These are phyloP conservation scores for Neoarthrinium moseri DNA, from an alignment of 2,329 filamentous ascomycete species.

Conservation along the genomic window DNA sequence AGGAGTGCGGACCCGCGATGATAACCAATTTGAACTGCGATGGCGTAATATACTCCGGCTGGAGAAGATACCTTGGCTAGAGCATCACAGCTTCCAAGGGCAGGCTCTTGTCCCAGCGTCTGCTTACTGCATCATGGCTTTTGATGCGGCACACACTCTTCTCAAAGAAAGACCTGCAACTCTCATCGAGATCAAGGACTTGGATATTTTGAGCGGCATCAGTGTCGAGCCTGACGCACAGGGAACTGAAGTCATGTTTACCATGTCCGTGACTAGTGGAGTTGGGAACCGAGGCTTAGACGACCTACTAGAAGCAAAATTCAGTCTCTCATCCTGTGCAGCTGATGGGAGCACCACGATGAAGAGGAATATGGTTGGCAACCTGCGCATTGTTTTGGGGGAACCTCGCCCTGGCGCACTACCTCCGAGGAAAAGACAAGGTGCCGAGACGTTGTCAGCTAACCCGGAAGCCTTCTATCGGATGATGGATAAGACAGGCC, in stretches of 20 bases:
- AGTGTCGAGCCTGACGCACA: constrained; percentile 25
- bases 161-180: constrained; percentile 20
- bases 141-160: constrained; percentile 38
- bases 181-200: constrained; percentile 22
- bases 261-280: constrained; percentile 23
- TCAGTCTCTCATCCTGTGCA: constrained; percentile 33
- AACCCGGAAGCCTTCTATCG: constrained; percentile 34
- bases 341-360: constrained; percentile 30
- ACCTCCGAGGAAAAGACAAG: constrained; percentile 17
- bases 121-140: constrained; percentile 44
- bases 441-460: constrained; percentile 31
- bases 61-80: constrained; percentile 38
- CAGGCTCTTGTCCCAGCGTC: constrained; percentile 45
- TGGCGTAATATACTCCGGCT: constrained; percentile 41
- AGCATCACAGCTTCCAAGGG: constrained; percentile 40
- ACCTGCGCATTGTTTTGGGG: constrained; percentile 30
- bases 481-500: constrained; percentile 37
- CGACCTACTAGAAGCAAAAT: constrained; percentile 25
- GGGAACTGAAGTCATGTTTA: constrained; percentile 37
- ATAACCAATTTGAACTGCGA: constrained; percentile 30
- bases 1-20: constrained; percentile 34
- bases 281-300: constrained; percentile 6
- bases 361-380: constrained; percentile 34
- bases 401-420: constrained; percentile 22
- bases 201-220: constrained; percentile 27